Conservation (phyloP, 345 rosid species). For the Raphanus raphanistrum region DNA sequence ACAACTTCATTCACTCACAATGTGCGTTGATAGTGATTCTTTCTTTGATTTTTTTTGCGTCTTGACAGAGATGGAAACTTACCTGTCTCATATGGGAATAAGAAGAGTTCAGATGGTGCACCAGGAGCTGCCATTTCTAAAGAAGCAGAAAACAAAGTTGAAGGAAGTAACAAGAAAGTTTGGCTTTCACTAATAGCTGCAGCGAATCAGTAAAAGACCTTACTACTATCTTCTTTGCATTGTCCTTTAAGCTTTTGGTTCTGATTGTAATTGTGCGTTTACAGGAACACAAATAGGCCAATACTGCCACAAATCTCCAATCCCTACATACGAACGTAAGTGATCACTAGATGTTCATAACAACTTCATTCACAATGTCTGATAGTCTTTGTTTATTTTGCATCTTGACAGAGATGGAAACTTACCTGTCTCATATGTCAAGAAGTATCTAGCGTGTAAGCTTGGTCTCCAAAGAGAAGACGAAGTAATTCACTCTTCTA, state of each 20-base stretch:
- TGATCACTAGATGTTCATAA: not conserved
- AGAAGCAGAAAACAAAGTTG: not conserved
- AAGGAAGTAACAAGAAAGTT: not conserved
- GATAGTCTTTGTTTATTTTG: not conserved
- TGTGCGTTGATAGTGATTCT: not conserved
- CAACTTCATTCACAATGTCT: not conserved
- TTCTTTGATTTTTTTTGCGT: not conserved
- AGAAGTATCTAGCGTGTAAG: constrained; percentile 12
- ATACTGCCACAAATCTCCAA: not conserved
- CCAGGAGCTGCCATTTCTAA: not conserved
- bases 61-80: constrained; percentile 14
- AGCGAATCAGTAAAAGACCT: constrained; percentile 13
- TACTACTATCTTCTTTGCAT: not conserved
- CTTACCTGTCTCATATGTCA: constrained; percentile 9
- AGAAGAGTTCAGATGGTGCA: not conserved
- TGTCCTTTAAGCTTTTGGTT: not conserved
- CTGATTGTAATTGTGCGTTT: not conserved
- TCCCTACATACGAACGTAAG: constrained; percentile 1
- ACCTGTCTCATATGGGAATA: not conserved
- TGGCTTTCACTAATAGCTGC: constrained; percentile 21
- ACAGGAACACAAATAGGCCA: not conserved
- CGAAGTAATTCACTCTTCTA: not conserved
- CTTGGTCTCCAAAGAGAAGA: constrained; percentile 23
- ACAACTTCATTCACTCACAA: not conserved
- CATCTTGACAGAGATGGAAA: constrained; percentile 16